Percentiles rank a stretch among this genome's conserved stretches.
phyloP scores from a whole-genome alignment of 139 green algal genomes.

The Coelastrella sp. region DNA sequence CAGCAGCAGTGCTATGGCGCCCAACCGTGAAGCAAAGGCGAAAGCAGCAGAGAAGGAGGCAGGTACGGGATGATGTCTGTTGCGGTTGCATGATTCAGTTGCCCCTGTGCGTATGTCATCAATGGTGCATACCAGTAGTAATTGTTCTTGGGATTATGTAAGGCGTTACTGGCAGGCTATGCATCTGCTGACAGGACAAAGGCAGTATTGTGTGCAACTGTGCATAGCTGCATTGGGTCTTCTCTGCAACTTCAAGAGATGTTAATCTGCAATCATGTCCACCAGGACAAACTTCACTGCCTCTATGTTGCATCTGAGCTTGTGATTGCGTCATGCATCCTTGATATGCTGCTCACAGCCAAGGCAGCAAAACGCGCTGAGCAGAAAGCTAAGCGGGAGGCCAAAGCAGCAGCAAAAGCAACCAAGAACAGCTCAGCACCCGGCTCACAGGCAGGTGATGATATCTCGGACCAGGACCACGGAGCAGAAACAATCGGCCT shows the following conservation, averaged over 20 bases:
- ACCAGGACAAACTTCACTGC: too few species aligned
- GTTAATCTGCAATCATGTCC: too few species aligned
- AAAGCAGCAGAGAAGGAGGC: constrained; percentile 44
- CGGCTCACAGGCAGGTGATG: constrained; percentile 19
- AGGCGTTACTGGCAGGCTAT: too few species aligned
- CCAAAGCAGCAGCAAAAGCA: not conserved
- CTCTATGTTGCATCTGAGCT: not conserved
- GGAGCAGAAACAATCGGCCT: not conserved
- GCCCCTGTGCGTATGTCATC: too few species aligned
- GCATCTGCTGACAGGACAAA: too few species aligned
- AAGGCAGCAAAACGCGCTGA: constrained; percentile 44
- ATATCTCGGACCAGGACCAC: constrained; percentile 39
- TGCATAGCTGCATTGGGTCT: too few species aligned
- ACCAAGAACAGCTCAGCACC: not conserved
- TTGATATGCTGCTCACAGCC: not conserved
- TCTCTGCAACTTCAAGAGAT: too few species aligned
- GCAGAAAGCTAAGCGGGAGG: constrained; percentile 25
- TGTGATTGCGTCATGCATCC: too few species aligned
- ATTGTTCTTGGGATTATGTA: too few species aligned
- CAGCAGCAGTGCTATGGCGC: constrained; percentile 35
- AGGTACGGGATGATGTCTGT: not conserved
- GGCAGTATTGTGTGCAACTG: too few species aligned
- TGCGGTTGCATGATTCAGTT: too few species aligned
- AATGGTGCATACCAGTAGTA: too few species aligned
- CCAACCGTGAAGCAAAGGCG: constrained; percentile 1